Base-by-base conservation (phyloP, 2,329 filamentous ascomycete genomes). In the Dendryphion nanum region DNA sequence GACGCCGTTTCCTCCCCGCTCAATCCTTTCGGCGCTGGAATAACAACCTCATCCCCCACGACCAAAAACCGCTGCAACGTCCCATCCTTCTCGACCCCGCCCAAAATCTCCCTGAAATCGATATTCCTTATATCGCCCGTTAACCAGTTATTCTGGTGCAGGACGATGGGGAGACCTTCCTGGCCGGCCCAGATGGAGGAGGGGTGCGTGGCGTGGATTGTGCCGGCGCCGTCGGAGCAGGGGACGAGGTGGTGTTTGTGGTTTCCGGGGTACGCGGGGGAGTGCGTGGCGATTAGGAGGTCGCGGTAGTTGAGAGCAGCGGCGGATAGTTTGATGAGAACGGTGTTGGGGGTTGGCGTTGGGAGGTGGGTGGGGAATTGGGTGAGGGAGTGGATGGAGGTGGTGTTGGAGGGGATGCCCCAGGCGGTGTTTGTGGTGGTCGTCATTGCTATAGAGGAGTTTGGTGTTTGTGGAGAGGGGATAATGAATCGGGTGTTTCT, bases 11-110 rank as follows among this genome's bases (percentile, higher is more conserved):
- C 63, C 3, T 47, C 49, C 30, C 51, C 67, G 32, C 43, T 59
- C 32, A 64, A 59, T 1, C 62, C 61, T 15, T 41, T 42, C 1
- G 73, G 71, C 0, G 71, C 59, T 33, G 60, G 64, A 14, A 76
- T 64, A 20, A 41, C 33, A 15, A 47, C 53, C 38, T 67, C 44
- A 12, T 61, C 66, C 0, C 70, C 66, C 18, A 76, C 61, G 2
- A 68, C 62, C 10, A 70, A 57, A 40, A 72, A 73, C 18, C 69
- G 62, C 10, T 64, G 47, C 12, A 76, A 48, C 1, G 69, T 61
- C 1, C 74, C 73, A 30, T 71, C 63, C 14, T 21, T n/a, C 13
- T n/a, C 19, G 10, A 8, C 2, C 6, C 35, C 35, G 12, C 35
- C 35, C 3, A 33, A 21, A 7, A 33, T 20, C 31, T 33, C 10